A percentile compares a stretch with the other conserved stretches of the same genome.
These are phyloP conservation scores for Anthracocystis setariae DNA, from an alignment of 1,284 basidiomycete species.

Conservation along the genomic window DNA sequence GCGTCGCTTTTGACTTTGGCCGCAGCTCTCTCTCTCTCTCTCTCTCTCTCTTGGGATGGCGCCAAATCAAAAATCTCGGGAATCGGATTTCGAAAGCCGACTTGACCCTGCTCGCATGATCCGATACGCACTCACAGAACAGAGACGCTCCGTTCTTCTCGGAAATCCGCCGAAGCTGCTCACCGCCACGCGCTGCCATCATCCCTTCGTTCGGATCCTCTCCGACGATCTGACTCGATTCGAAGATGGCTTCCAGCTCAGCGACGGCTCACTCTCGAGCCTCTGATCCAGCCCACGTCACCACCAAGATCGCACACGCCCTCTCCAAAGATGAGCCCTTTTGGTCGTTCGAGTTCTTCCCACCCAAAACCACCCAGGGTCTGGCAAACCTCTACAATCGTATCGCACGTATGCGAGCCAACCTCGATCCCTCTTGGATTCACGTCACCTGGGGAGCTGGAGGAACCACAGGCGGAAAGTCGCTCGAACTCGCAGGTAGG, in stretches of 20 bases:
- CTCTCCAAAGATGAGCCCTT: slow-evolving; percentile 32
- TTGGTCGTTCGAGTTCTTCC: slow-evolving; percentile 90
- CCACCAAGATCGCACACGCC: slow-evolving; percentile 31
- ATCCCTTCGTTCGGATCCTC: neutral
- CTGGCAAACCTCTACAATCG: slow-evolving; percentile 72
- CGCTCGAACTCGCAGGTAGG: slow-evolving; percentile 76
- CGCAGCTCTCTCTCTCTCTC: too few relatives aligned
- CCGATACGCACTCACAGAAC: too few relatives aligned
- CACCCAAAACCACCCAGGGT: slow-evolving; percentile 90
- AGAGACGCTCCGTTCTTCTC: neutral
- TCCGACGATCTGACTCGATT: too few relatives aligned
- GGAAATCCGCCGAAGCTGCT: slow-evolving; percentile 1
- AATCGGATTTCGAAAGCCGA: slow-evolving; percentile 8
- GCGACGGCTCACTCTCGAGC: slow-evolving; percentile 1
- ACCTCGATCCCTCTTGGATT: slow-evolving; percentile 69
- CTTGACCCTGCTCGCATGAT: slow-evolving; percentile 9
- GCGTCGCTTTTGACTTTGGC: too few relatives aligned
- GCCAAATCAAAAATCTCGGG: slow-evolving; percentile 5
- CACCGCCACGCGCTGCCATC: too few relatives aligned
- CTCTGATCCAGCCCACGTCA: slow-evolving; percentile 43
- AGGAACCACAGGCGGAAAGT: slow-evolving; percentile 88
- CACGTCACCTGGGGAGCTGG: slow-evolving; percentile 97
- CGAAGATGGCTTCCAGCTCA: slow-evolving; percentile 8
- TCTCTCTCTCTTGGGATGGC: too few relatives aligned
- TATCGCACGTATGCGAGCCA: slow-evolving; percentile 74